Percentiles rank a stretch among this genome's conserved stretches.
Conservation (phyloP, 2,329 filamentous ascomycete genomes). For the Corniculantispora saksenae region DNA sequence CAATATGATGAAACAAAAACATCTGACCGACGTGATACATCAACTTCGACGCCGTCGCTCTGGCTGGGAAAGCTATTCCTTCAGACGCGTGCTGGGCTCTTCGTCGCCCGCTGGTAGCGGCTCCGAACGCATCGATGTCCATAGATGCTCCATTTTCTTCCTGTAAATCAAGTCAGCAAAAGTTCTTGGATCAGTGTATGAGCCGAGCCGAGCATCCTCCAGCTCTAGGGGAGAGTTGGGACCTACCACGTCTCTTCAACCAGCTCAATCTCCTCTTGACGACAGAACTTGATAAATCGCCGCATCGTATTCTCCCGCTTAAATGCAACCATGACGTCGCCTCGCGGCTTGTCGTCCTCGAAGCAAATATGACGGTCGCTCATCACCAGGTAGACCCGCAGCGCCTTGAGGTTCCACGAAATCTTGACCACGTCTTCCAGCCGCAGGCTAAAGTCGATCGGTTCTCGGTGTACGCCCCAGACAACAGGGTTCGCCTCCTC, state of each 20-base stretch:
- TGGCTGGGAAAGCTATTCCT: too few relatives aligned
- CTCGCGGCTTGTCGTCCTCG: constrained; percentile 38
- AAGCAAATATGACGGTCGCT: constrained; percentile 30
- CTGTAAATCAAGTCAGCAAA: constrained; percentile 30
- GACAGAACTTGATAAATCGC: constrained; percentile 51
- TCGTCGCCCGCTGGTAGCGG: constrained; percentile 29
- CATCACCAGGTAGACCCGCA: constrained; percentile 46
- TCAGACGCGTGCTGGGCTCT: too few relatives aligned
- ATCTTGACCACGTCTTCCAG: constrained; percentile 49
- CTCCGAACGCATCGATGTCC: constrained; percentile 39
- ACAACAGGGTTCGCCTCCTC: constrained; percentile 43
- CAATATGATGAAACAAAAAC: too few relatives aligned
- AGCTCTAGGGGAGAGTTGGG: too few relatives aligned
- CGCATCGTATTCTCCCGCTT: constrained; percentile 54
- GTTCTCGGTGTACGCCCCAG: constrained; percentile 53
- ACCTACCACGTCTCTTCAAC: constrained; percentile 45
- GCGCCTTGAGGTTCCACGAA: constrained; percentile 43
- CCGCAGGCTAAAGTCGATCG: constrained; percentile 52
- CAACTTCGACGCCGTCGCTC: too few relatives aligned
- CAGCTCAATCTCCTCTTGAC: constrained; percentile 44
- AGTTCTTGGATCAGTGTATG: background rate
- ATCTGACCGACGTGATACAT: too few relatives aligned
- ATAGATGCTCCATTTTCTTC: constrained; percentile 38
- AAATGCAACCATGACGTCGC: constrained; percentile 53
- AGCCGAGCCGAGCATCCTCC: background rate